phyloP scores from a whole-genome alignment of 1,284 basidiomycete species.

The Microbotryum lychnidis-dioicae region DNA sequence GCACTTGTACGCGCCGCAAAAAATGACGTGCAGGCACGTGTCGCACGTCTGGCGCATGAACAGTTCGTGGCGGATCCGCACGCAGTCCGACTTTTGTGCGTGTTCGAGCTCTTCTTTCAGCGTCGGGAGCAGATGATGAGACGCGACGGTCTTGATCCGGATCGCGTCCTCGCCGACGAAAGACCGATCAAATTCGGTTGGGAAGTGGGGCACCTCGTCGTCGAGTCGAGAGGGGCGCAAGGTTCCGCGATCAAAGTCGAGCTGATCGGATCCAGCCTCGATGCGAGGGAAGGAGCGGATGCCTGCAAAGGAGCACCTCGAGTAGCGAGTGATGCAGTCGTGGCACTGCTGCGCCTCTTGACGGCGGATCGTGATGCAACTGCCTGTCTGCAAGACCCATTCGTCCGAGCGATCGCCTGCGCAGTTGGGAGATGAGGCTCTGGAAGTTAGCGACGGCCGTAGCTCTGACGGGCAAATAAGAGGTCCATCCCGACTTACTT shows the following conservation, averaged over 20 bases:
- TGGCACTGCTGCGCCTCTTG: neutral
- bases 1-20: conserved; percentile 83
- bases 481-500: no score
- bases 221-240: conserved; percentile 9
- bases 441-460: no score
- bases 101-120: conserved; percentile 63
- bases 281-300: conserved; percentile 12
- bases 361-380: no score
- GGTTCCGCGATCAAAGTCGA: neutral
- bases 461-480: no score
- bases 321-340: conserved; percentile 1
- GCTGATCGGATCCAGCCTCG: no score
- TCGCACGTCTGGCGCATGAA: conserved; percentile 77
- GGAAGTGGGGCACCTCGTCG: conserved; percentile 36
- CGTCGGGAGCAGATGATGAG: conserved; percentile 58
- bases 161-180: conserved; percentile 34
- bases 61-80: conserved; percentile 63
- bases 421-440: no score
- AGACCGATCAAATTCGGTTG: conserved; percentile 36
- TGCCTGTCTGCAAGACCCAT: no score
- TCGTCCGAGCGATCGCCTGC: no score
- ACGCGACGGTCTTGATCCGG: conserved; percentile 49
- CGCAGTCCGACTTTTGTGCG: conserved; percentile 53
- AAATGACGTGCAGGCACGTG: conserved; percentile 84
- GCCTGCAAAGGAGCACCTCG: conserved; percentile 7